Evolutionary conservation across 768 basidiomycete species (phyloP).

Genomic region (Russula lepida): DNA sequence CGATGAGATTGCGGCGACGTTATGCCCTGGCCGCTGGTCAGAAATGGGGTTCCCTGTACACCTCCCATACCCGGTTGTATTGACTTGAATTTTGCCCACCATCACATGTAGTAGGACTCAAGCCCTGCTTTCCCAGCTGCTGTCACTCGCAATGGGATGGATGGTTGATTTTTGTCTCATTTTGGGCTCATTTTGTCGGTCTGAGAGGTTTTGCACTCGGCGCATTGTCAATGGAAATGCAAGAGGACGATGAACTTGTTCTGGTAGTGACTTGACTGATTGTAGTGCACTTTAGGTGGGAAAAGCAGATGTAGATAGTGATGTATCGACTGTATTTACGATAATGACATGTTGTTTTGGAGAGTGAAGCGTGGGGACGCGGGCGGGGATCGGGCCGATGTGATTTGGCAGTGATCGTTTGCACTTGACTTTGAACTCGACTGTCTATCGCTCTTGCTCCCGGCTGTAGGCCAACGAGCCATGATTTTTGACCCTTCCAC

Average conservation of each 20-base stretch:
- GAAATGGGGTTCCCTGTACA: not conserved
- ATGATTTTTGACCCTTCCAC: constrained; percentile 68
- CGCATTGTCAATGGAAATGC: too few relatives aligned
- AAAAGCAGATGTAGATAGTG: not conserved
- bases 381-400: not conserved
- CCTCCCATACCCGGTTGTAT: not conserved
- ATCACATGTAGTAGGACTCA: not conserved
- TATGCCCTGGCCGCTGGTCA: not conserved
- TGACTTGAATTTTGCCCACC: not conserved
- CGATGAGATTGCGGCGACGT: not conserved
- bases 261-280: not conserved
- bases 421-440: too few relatives aligned
- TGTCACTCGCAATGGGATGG: not conserved
- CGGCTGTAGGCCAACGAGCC: too few relatives aligned
- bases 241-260: not conserved
- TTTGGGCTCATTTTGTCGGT: not conserved
- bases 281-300: not conserved
- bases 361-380: not conserved
- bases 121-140: not conserved
- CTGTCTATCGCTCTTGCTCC: not conserved
- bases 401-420: too few relatives aligned
- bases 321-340: not conserved
- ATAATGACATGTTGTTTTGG: not conserved
- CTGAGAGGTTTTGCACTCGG: not conserved
- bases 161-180: not conserved